These are phyloP conservation scores for Dryas octopetala DNA, from an alignment of 306 rosid genomes.

Conservation along the genomic window DNA sequence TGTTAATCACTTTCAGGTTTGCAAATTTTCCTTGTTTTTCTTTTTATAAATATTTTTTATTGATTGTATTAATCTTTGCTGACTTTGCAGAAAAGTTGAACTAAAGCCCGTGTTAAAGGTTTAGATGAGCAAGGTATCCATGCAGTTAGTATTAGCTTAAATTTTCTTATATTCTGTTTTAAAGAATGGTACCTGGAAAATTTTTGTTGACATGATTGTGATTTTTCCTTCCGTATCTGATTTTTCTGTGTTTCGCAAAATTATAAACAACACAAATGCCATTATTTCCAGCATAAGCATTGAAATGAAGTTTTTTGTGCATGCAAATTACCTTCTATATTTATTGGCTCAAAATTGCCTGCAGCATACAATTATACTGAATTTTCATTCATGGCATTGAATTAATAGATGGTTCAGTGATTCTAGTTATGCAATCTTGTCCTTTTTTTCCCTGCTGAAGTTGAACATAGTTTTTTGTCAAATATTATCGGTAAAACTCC, in stretches of 20 bases:
- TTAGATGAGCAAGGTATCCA: slow-evolving; percentile 22
- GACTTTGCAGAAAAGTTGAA: slow-evolving; percentile 28
- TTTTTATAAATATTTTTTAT: background rate
- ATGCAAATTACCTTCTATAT: background rate
- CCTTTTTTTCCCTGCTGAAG: background rate
- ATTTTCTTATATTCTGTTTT: background rate
- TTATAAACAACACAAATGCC: background rate
- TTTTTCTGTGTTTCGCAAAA: background rate
- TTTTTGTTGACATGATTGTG: background rate
- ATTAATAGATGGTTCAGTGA: background rate
- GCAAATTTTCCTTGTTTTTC: background rate
- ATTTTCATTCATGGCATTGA: background rate
- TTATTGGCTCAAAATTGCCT: background rate
- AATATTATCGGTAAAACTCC: too few species aligned
- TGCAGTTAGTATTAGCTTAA: background rate
- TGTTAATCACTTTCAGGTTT: background rate
- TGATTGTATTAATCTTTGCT: background rate
- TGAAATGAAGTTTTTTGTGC: background rate
- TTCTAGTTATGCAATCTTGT: background rate
- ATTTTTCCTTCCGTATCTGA: background rate
- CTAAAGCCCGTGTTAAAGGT: slow-evolving; percentile 19
- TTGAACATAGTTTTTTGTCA: background rate
- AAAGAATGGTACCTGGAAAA: background rate
- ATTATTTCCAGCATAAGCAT: background rate
- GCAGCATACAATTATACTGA: background rate